Evolutionary conservation across 495 filamentous ascomycete species (phyloP), one percentile per base, ranked within the genome.

Genomic region (Cudoniella acicularis): DNA sequence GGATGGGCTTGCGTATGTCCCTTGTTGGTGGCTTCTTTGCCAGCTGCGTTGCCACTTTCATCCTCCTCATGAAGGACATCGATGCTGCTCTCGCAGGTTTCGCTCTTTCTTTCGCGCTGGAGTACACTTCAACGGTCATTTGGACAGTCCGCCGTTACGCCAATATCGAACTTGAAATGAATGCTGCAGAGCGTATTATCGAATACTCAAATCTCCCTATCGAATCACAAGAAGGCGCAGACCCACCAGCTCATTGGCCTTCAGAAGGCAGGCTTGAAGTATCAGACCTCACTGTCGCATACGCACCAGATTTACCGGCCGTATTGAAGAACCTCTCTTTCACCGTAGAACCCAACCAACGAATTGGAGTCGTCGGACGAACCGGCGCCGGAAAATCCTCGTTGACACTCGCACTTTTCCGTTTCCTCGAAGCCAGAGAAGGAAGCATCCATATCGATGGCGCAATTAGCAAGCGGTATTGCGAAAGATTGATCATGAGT

Each of bases 321-420:
- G 85, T 94, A 0, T 73, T 96, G 0, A 90, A 92, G 64, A 88
- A 84, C 0, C 76, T 96, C 22, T 82, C 74, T 24, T 92, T 96
- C 71, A 75, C 71, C 9, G 75, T 92, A 25, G 78, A 89, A 50
- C 77, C 80, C 30, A 89, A 89, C 63, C 83, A 96, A 68, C 79
- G 90, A 2, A 74, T 96, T 40, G 91, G 90, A 16, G 86, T 96
- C 1, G 88, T 94, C 9, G 91, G 91, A 10, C 85, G 91, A 18
- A 96, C 91, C 10, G 91, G 91, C 11, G 90, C 90, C 0, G 91
- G 91, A 17, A 96, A 96, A 66, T 92, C 88, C 0, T 92, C 89
- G 0, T 72, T 95, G 9, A 92, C 90, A 0, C 77, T 95, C 0
- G 89, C 90, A 0, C 72, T 95, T 0, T 95, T 92, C 80, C 89